Evolutionary conservation across 345 rosid genomes (phyloP).

Genomic region (sweet orange (Citrus sinensis)): DVS_A1.0 CM039163.1:27815501-27816000

Average conservation of each 20-base stretch:
- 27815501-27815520: conserved; percentile 88
- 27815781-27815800: background rate
- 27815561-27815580: conserved; percentile 65
- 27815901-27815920: background rate
- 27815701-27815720: background rate
- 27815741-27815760: background rate
- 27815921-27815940: background rate
- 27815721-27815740: background rate
- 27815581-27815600: conserved; percentile 80
- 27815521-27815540: conserved; percentile 65
- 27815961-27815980: background rate
- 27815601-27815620: conserved; percentile 69
- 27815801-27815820: background rate
- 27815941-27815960: background rate
- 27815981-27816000: background rate
- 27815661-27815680: conserved; percentile 70
- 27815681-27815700: conserved; percentile 28
- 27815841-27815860: background rate
- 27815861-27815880: background rate
- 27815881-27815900: background rate
- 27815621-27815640: conserved; percentile 74
- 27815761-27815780: background rate
- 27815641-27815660: conserved; percentile 96
- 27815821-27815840: background rate
- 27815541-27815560: conserved; percentile 87